Evolutionary conservation across 805 yeast genomes (phyloP).

Genomic region (Saccharomycopsis selenospora): DNA sequence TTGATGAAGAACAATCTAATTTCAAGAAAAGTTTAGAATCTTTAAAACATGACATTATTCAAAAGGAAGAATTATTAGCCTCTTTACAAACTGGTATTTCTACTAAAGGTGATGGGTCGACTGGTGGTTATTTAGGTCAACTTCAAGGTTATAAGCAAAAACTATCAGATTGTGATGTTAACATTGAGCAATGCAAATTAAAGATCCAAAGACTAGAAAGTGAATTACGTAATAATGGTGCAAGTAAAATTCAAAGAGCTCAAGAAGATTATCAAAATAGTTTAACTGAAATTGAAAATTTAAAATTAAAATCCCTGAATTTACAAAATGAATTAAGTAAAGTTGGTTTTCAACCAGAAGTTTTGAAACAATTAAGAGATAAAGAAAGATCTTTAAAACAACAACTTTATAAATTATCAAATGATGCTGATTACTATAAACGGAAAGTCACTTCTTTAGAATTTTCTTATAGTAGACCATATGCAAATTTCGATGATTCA

Average conservation of each 20-base stretch:
- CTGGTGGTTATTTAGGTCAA: slow-evolving; percentile 73
- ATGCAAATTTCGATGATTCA: slow-evolving; percentile 47
- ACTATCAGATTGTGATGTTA: slow-evolving; percentile 45
- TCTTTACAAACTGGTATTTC: slow-evolving; percentile 88
- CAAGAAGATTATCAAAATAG: slow-evolving; percentile 38
- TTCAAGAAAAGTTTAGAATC: slow-evolving; percentile 38
- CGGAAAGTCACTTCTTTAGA: slow-evolving; percentile 68
- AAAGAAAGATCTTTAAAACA: slow-evolving; percentile 39
- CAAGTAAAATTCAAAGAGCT: slow-evolving; percentile 48
- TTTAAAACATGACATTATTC: slow-evolving; percentile 41
- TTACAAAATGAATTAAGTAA: slow-evolving; percentile 38
- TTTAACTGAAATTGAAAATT: slow-evolving; percentile 36
- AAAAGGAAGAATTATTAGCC: slow-evolving; percentile 72
- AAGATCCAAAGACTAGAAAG: slow-evolving; percentile 49
- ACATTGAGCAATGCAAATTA: slow-evolving; percentile 52
- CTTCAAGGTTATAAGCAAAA: slow-evolving; percentile 53
- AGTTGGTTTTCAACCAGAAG: slow-evolving; percentile 51
- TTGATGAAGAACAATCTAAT: slow-evolving; percentile 39
- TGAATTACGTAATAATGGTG: slow-evolving; percentile 37
- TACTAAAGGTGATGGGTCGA: slow-evolving; percentile 60
- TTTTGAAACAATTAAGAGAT: slow-evolving; percentile 37
- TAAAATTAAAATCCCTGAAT: slow-evolving; percentile 32
- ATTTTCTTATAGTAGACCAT: slow-evolving; percentile 63
- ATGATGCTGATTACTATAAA: slow-evolving; percentile 47
- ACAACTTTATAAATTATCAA: slow-evolving; percentile 37